phyloP scores from a whole-genome alignment of 2,329 filamentous ascomycete species.

The Trichophyton verrucosum region DNA sequence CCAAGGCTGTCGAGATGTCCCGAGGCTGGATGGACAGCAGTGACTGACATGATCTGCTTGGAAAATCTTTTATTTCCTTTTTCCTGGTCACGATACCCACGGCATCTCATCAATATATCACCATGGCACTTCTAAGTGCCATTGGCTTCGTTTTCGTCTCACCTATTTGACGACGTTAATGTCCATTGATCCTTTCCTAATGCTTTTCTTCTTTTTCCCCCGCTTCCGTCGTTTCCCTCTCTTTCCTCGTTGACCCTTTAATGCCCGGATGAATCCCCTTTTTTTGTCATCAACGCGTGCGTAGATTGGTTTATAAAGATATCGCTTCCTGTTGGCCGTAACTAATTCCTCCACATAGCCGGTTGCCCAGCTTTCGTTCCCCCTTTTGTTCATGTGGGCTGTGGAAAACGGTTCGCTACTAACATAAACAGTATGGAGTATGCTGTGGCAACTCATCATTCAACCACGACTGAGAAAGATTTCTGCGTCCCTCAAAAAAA shows the following conservation, averaged over 20 bases:
- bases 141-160: neutral
- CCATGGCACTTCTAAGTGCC: neutral
- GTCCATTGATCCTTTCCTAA: neutral
- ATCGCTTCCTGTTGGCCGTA: neutral
- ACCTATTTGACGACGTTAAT: neutral
- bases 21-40: slow-evolving; percentile 48
- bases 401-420: neutral
- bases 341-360: neutral
- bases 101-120: neutral
- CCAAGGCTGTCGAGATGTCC: slow-evolving; percentile 67
- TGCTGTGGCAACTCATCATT: slow-evolving; percentile 6
- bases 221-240: neutral
- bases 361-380: neutral
- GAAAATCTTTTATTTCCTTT: neutral
- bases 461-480: slow-evolving; percentile 3
- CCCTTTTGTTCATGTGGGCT: neutral
- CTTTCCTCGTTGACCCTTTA: neutral
- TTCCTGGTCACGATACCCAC: neutral
- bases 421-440: neutral
- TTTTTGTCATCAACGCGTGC: neutral
- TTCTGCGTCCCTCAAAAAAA: neutral
- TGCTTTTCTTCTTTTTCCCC: neutral
- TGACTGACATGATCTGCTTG: slow-evolving; percentile 9
- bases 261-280: neutral
- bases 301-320: slow-evolving; percentile 2